Evolutionary conservation across 2,329 filamentous ascomycete species (phyloP).

Genomic region (Leptosphaerulina australis): DNA sequence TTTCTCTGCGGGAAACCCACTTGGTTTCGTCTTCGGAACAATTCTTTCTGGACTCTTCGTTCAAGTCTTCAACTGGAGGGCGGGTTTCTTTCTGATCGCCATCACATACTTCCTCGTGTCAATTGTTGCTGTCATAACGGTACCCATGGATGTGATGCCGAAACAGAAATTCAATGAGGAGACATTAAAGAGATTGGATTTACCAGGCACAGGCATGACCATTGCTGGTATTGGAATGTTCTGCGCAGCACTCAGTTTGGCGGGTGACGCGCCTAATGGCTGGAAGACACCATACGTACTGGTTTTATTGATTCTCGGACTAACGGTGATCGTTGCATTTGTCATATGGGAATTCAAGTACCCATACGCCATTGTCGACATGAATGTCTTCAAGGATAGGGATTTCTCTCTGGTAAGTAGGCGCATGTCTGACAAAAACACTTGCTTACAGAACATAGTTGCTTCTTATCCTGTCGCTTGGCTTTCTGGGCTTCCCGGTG

Average conservation of each 20-base stretch:
- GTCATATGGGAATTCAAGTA: slow-evolving; percentile 66
- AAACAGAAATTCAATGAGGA: slow-evolving; percentile 54
- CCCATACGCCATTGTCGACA: slow-evolving; percentile 54
- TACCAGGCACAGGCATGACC: slow-evolving; percentile 65
- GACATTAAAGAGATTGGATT: slow-evolving; percentile 64
- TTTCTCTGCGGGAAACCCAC: slow-evolving; percentile 64
- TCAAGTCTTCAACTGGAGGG: slow-evolving; percentile 67
- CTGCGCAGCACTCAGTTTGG: slow-evolving; percentile 62
- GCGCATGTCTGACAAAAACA: neutral
- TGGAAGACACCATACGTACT: slow-evolving; percentile 69
- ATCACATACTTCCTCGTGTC: slow-evolving; percentile 68
- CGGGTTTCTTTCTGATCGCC: slow-evolving; percentile 65
- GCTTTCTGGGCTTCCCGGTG: slow-evolving; percentile 67
- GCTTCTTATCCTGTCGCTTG: slow-evolving; percentile 62
- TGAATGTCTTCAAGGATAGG: slow-evolving; percentile 65
- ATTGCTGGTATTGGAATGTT: slow-evolving; percentile 70
- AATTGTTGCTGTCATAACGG: slow-evolving; percentile 64
- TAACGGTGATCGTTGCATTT: slow-evolving; percentile 62
- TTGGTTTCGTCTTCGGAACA: slow-evolving; percentile 63
- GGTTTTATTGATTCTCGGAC: slow-evolving; percentile 65
- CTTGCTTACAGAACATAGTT: slow-evolving; percentile 49
- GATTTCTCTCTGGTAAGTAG: slow-evolving; percentile 65
- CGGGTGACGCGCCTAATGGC: slow-evolving; percentile 63
- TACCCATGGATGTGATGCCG: slow-evolving; percentile 61
- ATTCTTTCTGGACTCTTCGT: slow-evolving; percentile 68